Percentiles rank a stretch among this genome's conserved stretches.
These are phyloP conservation scores for Yamadazyma songkhlaensis DNA, from an alignment of 1,139 yeast species.

Conservation along the genomic window DNA sequence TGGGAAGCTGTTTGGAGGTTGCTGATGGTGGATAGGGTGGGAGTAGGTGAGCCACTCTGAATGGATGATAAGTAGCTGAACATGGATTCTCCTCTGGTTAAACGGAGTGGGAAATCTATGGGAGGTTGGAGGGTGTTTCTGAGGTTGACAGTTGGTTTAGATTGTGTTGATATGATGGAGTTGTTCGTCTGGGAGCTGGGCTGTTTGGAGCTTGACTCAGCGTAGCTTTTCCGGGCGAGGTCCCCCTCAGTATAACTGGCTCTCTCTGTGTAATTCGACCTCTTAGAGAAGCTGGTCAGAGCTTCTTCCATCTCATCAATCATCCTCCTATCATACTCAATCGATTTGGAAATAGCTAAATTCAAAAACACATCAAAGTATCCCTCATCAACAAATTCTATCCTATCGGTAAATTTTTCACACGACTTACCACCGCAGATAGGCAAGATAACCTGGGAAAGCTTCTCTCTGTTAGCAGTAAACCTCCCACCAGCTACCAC, in stretches of 20 bases:
- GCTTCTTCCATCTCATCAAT: not conserved
- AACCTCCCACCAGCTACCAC: conserved; percentile 8
- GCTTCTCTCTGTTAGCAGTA: conserved; percentile 8
- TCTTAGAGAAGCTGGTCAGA: too few species aligned
- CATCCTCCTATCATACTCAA: conserved; percentile 11
- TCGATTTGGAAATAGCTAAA: conserved; percentile 12
- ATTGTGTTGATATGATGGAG: too few species aligned
- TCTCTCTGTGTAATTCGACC: too few species aligned
- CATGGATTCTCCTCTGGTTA: conserved; percentile 10
- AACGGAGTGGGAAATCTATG: conserved; percentile 7
- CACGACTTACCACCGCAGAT: conserved; percentile 11
- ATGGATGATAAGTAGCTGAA: conserved; percentile 6
- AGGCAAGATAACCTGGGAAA: conserved; percentile 12
- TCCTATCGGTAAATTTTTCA: not conserved
- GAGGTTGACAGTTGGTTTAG: too few species aligned
- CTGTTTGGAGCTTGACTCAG: too few species aligned
- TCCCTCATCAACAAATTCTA: conserved; percentile 8
- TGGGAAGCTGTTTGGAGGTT: conserved; percentile 19
- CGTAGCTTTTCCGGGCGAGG: not conserved
- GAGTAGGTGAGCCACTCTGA: conserved; percentile 20
- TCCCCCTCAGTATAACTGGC: too few species aligned
- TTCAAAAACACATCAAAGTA: conserved; percentile 7
- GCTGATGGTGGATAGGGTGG: conserved; percentile 19
- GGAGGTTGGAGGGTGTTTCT: conserved; percentile 3
- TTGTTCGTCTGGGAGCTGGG: too few species aligned